These are phyloP conservation scores for Stemphylium lycopersici DNA, from an alignment of 2,329 filamentous ascomycete genomes.

Conservation along the genomic window DNA sequence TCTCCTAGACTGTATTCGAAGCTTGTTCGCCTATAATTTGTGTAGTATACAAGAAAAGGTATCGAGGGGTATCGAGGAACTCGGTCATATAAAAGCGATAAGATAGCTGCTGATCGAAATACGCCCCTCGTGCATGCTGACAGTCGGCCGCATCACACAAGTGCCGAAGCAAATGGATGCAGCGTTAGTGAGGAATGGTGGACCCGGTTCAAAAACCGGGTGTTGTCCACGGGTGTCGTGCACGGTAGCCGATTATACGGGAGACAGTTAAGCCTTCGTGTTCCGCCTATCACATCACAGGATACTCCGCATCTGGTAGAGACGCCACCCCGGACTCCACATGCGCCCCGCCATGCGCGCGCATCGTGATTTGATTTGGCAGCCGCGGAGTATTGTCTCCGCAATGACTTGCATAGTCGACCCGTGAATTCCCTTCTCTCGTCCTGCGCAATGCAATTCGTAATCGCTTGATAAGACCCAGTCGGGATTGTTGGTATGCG, in stretches of 20 bases:
- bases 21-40: slow-evolving; percentile 4
- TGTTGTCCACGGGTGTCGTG: too few species aligned
- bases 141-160: slow-evolving; percentile 11
- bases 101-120: not conserved
- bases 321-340: slow-evolving; percentile 29
- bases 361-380: slow-evolving; percentile 18
- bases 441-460: not conserved
- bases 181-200: slow-evolving; percentile 2
- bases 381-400: slow-evolving; percentile 9
- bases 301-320: slow-evolving; percentile 21
- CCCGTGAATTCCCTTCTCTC: too few species aligned
- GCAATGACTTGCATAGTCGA: slow-evolving; percentile 1
- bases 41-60: slow-evolving; percentile 19
- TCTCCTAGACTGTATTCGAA: slow-evolving; percentile 16
- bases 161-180: slow-evolving; percentile 17
- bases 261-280: not conserved
- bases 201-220: not conserved
- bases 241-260: slow-evolving; percentile 9
- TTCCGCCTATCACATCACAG: slow-evolving; percentile 20
- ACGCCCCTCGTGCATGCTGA: not conserved
- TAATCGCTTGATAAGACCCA: not conserved
- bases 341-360: slow-evolving; percentile 19
- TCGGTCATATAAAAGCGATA: not conserved
- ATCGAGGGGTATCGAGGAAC: slow-evolving; percentile 5
- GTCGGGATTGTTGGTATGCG: not conserved